Conservation (phyloP, 1,284 basidiomycete species). For the Cystobasidium sp. region DNA sequence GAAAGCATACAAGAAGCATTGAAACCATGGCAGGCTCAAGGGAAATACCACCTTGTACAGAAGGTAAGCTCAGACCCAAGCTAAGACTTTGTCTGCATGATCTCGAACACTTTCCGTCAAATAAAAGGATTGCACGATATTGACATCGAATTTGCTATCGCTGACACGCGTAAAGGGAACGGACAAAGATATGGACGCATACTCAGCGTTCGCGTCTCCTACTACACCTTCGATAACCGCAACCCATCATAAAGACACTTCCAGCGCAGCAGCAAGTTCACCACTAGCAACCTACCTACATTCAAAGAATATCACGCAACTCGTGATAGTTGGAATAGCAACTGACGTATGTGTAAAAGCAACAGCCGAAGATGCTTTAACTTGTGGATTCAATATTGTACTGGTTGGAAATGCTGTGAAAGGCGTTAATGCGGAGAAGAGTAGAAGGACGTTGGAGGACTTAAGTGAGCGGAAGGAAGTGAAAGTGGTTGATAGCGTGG, state of each 20-base stretch:
- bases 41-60: slow-evolving; percentile 36
- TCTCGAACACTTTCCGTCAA: background rate
- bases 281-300: slow-evolving; percentile 58
- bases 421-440: slow-evolving; percentile 24
- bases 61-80: slow-evolving; percentile 42
- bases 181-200: slow-evolving; percentile 62
- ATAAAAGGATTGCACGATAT: too few species aligned
- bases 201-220: slow-evolving; percentile 61
- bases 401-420: slow-evolving; percentile 36
- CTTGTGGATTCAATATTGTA: slow-evolving; percentile 26
- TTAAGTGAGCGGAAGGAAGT: background rate
- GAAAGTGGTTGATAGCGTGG: background rate
- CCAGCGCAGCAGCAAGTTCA: slow-evolving; percentile 56
- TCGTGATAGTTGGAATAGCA: slow-evolving; percentile 66
- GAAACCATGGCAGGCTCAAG: slow-evolving; percentile 1
- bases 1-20: slow-evolving; percentile 55
- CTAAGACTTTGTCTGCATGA: background rate
- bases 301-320: slow-evolving; percentile 57
- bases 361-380: slow-evolving; percentile 57
- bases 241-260: slow-evolving; percentile 26
- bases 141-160: too few species aligned
- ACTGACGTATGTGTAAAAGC: slow-evolving; percentile 66
- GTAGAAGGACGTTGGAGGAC: background rate
- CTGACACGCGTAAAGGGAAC: slow-evolving; percentile 54
- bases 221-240: slow-evolving; percentile 53